These are phyloP conservation scores for Herpetospermum pedunculosum DNA, from an alignment of 306 rosid genomes.

Conservation along the genomic window DNA sequence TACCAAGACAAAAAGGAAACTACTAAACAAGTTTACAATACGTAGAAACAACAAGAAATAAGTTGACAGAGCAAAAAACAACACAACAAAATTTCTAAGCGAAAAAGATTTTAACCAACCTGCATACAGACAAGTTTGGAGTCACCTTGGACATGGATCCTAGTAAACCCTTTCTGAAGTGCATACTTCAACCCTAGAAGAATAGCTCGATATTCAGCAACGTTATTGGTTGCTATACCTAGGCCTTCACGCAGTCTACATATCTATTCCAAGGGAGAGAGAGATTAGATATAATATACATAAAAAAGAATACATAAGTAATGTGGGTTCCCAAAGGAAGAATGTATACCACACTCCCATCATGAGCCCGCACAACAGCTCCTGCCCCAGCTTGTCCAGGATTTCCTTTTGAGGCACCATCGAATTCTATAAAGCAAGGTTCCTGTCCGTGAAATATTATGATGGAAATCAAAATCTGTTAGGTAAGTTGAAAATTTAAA, in stretches of 20 bases:
- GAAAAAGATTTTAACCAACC: conserved; percentile 32
- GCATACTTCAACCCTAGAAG: conserved; percentile 84
- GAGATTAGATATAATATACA: neutral
- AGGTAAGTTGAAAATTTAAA: neutral
- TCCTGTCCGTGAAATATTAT: conserved; percentile 27
- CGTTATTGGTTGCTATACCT: conserved; percentile 69
- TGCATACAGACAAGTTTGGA: conserved; percentile 96
- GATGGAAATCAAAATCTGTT: neutral
- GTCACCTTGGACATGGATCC: conserved; percentile 59
- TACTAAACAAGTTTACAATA: neutral
- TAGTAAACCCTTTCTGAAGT: conserved; percentile 59
- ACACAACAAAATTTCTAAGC: neutral
- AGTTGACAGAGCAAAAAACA: neutral
- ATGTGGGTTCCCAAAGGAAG: conserved; percentile 6
- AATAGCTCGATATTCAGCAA: conserved; percentile 89
- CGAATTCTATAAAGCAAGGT: conserved; percentile 61
- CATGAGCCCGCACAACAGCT: conserved; percentile 64
- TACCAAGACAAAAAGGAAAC: neutral
- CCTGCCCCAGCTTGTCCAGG: conserved; percentile 96
- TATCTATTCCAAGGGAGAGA: conserved; percentile 34
- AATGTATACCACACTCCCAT: conserved; percentile 71
- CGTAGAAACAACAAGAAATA: neutral
- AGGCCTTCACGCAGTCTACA: conserved; percentile 78
- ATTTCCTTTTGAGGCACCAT: conserved; percentile 92
- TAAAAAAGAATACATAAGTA: neutral